These are phyloP conservation scores for Castanopsis chinensis DNA, from an alignment of 306 rosid genomes.

Conservation along the genomic window DNA sequence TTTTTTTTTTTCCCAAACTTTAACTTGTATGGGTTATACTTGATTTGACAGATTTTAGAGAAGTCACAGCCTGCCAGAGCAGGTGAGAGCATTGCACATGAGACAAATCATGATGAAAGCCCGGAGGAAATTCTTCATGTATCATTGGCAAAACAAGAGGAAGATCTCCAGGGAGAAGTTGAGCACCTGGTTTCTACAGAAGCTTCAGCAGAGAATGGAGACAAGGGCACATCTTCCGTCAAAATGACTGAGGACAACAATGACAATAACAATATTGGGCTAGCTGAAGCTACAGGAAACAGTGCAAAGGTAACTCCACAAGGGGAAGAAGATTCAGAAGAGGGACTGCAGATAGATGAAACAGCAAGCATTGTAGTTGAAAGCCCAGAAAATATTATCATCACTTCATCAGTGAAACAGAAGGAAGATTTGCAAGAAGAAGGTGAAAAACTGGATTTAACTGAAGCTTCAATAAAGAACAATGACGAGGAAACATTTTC, in stretches of 20 bases:
- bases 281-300: neutral
- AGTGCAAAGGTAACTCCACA: neutral
- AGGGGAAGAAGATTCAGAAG: conserved; percentile 11
- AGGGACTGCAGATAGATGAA: conserved; percentile 7
- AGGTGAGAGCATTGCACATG: conserved; percentile 15
- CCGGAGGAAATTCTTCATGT: neutral
- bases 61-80: conserved; percentile 7
- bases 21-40: neutral
- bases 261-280: neutral
- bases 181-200: conserved; percentile 3
- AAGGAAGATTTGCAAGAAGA: neutral
- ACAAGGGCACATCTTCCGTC: neutral
- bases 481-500: neutral
- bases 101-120: conserved; percentile 13
- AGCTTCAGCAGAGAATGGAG: conserved; percentile 12
- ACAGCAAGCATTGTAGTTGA: neutral
- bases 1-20: neutral
- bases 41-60: conserved; percentile 22
- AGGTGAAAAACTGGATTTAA: neutral
- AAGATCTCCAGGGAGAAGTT: conserved; percentile 7
- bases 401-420: neutral
- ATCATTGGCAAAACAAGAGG: conserved; percentile 20
- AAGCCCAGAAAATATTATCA: neutral
- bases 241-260: conserved; percentile 8
- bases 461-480: neutral